Evolutionary conservation across 306 rosid species (phyloP), one percentile per base, ranked within the genome.

Genomic region (Corylus avellana): DNA sequence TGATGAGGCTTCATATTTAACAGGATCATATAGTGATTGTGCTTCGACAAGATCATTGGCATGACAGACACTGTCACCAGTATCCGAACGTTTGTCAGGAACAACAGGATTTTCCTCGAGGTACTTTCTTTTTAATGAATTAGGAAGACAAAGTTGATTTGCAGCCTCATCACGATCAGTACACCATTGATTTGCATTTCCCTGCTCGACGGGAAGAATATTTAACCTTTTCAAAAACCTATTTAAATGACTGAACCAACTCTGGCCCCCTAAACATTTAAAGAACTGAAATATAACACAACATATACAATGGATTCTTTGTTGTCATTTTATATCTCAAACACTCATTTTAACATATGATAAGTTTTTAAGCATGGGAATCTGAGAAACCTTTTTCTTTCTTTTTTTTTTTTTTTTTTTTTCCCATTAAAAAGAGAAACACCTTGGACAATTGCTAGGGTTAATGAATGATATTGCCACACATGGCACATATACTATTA

Each of bases 91-190:
- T 50, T 84, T 78, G 53, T 81, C 87, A 7, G 78, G 77, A 84
- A 82, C 84, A 27, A 18, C 54, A 66, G 48, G 63, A 59, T 75
- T 59, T 78, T 86, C 90, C 72, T 89, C 85, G 22, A 80, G 79
- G 75, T 74, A 73, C 80, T 83, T 53, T 63, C 63, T 72, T 74
- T 57, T 37, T 18, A 85, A 78, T 4, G 78, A 46, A 50, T 86
- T 78, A 7, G 75, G 85, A 72, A 83, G 82, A 70, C 81, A 78
- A 69, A 84, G 87, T 67, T 79, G 90, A 86, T 80, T 78, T 72
- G 56, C 77, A 14, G 83, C 37, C 79, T 87, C 87, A 22, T 67
- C 82, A 63, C 59, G 71, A 62, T 77, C 87, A 74, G 76, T 80
- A 68, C 35, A 77, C 88, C 89, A 83, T 86, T 90, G 84, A 75